Conservation (phyloP, 192 early-diverging fungal species). For the Gonapodya prolifera region DNA sequence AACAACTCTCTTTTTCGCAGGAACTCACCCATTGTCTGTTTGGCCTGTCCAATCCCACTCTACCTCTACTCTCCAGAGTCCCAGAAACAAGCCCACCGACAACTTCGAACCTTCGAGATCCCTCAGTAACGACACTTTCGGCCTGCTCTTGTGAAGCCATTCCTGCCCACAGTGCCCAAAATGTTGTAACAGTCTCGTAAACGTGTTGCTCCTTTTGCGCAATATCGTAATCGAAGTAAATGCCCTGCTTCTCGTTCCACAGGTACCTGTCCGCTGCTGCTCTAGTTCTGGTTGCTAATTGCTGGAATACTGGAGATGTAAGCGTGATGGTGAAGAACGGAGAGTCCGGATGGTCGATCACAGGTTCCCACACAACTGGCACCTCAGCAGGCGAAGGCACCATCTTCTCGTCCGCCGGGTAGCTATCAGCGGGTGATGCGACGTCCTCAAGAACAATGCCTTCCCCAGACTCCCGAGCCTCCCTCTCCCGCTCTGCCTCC, state of each 20-base stretch:
- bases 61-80: slow-evolving; percentile 79
- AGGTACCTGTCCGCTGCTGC: slow-evolving; percentile 62
- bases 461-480: background rate
- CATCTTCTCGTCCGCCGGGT: slow-evolving; percentile 20
- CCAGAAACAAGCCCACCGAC: slow-evolving; percentile 84
- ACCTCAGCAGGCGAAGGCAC: background rate
- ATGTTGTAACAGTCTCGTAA: slow-evolving; percentile 81
- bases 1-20: background rate
- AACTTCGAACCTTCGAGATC: slow-evolving; percentile 75
- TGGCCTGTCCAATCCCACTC: slow-evolving; percentile 65
- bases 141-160: slow-evolving; percentile 66
- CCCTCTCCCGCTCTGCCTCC: background rate
- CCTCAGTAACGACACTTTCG: slow-evolving; percentile 46
- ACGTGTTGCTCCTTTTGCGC: slow-evolving; percentile 39
- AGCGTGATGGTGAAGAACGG: slow-evolving; percentile 26
- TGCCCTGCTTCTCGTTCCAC: slow-evolving; percentile 64
- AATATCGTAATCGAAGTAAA: slow-evolving; percentile 91
- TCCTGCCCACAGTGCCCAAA: slow-evolving; percentile 89
- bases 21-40: slow-evolving; percentile 77
- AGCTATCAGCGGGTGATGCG: slow-evolving; percentile 21
- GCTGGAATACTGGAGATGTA: slow-evolving; percentile 23
- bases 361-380: background rate
- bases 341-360: background rate
- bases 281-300: slow-evolving; percentile 44
- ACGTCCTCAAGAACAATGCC: slow-evolving; percentile 40